Conservation (phyloP, 306 rosid genomes). For the Prunus mume region DNA sequence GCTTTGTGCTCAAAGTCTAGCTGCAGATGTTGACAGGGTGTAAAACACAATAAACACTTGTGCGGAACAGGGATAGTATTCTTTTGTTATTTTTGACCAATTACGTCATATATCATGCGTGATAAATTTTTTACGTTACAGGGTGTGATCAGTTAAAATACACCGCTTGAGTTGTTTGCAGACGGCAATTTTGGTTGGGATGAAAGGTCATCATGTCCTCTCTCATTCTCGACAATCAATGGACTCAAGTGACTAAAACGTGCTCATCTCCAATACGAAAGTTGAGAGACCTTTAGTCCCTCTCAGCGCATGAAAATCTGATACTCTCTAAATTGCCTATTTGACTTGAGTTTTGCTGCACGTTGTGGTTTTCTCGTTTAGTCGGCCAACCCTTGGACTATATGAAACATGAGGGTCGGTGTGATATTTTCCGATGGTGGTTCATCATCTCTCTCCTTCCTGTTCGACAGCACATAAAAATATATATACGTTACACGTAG, state of each 20-base stretch:
- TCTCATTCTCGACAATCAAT: background rate
- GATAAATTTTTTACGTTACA: too few species aligned
- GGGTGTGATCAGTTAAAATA: too few species aligned
- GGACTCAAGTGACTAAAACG: background rate
- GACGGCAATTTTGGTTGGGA: background rate
- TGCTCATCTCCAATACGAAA: background rate
- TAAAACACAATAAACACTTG: too few species aligned
- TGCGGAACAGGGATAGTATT: fast-evolving
- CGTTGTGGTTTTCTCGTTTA: background rate
- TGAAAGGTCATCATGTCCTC: background rate
- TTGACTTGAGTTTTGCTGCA: background rate
- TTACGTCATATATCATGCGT: too few species aligned
- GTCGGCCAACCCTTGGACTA: background rate
- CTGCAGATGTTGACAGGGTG: background rate
- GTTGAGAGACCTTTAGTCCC: background rate
- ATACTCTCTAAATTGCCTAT: background rate
- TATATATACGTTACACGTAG: background rate
- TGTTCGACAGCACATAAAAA: background rate
- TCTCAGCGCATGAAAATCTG: background rate
- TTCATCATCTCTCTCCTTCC: background rate
- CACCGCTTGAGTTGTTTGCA: background rate
- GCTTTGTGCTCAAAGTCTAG: background rate
- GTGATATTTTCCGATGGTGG: background rate
- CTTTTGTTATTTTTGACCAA: too few species aligned
- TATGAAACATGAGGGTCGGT: conserved; percentile 12